These are phyloP conservation scores for Diaporthe destruens DNA, from an alignment of 2,329 filamentous ascomycete genomes.

Conservation along the genomic window DNA sequence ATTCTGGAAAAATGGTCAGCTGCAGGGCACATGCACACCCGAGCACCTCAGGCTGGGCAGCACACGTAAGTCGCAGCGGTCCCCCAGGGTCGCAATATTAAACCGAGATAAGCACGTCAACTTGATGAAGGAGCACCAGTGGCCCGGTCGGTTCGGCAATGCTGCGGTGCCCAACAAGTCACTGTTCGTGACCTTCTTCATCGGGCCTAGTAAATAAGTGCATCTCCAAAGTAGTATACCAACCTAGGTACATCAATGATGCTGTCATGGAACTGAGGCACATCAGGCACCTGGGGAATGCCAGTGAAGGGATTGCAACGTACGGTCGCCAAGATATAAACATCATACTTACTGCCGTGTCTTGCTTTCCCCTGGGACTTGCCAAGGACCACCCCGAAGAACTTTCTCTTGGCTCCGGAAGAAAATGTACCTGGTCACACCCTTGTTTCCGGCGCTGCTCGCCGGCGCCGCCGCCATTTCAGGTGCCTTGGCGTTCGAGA, in stretches of 20 bases:
- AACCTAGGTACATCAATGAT: neutral
- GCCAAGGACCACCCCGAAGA: neutral
- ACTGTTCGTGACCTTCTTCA: neutral
- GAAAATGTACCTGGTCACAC: neutral
- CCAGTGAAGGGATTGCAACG: too few relatives aligned
- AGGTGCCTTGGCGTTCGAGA: slow-evolving; percentile 6
- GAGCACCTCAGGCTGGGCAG: too few relatives aligned
- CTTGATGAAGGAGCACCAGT: neutral
- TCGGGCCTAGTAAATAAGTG: neutral
- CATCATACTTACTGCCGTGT: neutral
- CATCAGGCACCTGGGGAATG: too few relatives aligned
- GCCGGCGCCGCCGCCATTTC: slow-evolving; percentile 5
- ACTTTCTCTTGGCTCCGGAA: neutral
- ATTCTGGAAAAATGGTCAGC: neutral
- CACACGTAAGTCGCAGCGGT: neutral
- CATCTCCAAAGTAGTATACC: neutral
- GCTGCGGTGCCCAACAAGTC: neutral
- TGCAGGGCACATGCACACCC: neutral
- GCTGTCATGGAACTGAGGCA: slow-evolving; percentile 2
- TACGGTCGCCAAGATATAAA: neutral
- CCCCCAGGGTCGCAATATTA: neutral
- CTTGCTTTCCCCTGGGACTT: neutral
- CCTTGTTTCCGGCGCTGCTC: neutral
- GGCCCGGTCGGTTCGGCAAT: neutral
- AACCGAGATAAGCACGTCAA: neutral